These are phyloP conservation scores for Botryotinia globosa DNA, from an alignment of 2,329 filamentous ascomycete genomes.

Conservation along the genomic window DNA sequence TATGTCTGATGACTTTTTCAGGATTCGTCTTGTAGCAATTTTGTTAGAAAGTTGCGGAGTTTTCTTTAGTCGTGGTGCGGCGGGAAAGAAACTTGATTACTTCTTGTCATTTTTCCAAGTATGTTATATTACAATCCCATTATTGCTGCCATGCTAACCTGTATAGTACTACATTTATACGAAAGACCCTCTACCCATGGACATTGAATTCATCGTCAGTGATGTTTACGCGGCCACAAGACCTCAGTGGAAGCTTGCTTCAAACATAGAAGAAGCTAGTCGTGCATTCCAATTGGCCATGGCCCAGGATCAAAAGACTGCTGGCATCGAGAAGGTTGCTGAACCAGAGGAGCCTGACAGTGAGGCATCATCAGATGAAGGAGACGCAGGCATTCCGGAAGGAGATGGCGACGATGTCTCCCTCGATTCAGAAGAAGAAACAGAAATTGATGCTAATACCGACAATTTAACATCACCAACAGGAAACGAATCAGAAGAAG, in stretches of 20 bases:
- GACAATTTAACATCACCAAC: conserved; percentile 50
- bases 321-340: conserved; percentile 63
- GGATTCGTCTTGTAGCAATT: conserved; percentile 84
- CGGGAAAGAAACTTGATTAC: conserved; percentile 96
- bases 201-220: conserved; percentile 94
- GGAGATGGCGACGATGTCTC: conserved; percentile 46
- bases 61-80: conserved; percentile 89
- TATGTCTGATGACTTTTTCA: conserved; percentile 90
- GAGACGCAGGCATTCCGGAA: conserved; percentile 56
- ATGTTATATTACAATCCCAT: conserved; percentile 22
- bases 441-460: conserved; percentile 49
- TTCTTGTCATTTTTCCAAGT: conserved; percentile 94
- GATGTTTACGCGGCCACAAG: conserved; percentile 83
- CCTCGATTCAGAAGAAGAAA: conserved; percentile 53
- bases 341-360: conserved; percentile 74
- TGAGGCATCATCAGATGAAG: conserved; percentile 68
- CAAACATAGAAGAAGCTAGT: conserved; percentile 77
- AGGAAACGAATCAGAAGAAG: conserved; percentile 69
- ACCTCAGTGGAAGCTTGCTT: conserved; percentile 88
- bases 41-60: conserved; percentile 93
- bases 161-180: conserved; percentile 83
- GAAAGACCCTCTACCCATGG: conserved; percentile 89
- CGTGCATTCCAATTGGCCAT: conserved; percentile 84
- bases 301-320: conserved; percentile 80
- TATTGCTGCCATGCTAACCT: conserved; percentile 25